Percentiles rank a stretch among this genome's conserved stretches.
Evolutionary conservation across 2,329 filamentous ascomycete species (phyloP).

Genomic region (Pseudocercospora macadamiae): DNA sequence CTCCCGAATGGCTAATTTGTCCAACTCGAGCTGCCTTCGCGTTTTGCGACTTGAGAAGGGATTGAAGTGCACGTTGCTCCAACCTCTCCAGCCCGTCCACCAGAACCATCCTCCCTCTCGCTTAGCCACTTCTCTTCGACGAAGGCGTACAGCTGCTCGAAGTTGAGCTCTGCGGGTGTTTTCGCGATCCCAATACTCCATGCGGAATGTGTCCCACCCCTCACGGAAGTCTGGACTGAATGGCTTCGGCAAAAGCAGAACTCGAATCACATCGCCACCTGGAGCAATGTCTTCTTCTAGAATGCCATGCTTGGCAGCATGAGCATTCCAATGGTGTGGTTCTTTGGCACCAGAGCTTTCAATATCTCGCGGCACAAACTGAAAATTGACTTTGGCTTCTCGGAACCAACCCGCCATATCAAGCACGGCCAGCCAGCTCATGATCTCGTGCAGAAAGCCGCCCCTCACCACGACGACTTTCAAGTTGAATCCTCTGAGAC

Average conservation of each 20-base stretch:
- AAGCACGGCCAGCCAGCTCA: conserved; percentile 53
- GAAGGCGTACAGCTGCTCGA: conserved; percentile 68
- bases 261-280: conserved; percentile 88
- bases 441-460: conserved; percentile 76
- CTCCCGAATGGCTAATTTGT: conserved; percentile 34
- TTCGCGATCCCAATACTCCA: conserved; percentile 95
- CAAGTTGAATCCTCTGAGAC: conserved; percentile 88
- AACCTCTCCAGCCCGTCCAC: conserved; percentile 77
- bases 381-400: conserved; percentile 40
- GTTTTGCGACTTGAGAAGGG: conserved; percentile 31
- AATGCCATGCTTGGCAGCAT: conserved; percentile 40
- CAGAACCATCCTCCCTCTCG: conserved; percentile 76
- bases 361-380: conserved; percentile 44
- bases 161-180: conserved; percentile 83
- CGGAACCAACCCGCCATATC: conserved; percentile 38
- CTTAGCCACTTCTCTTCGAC: conserved; percentile 70
- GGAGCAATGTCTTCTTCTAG: conserved; percentile 87
- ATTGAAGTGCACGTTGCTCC: conserved; percentile 40
- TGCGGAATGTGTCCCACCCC: conserved; percentile 93
- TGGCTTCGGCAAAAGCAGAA: conserved; percentile 87
- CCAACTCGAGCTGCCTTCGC: conserved; percentile 34
- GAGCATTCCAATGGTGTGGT: conserved; percentile 43
- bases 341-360: conserved; percentile 60
- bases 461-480: conserved; percentile 90
- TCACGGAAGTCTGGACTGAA: conserved; percentile 94